Evolutionary conservation across 148 eudicot species (phyloP), one percentile per base, ranked within the genome.

Genomic region (Vaccinium macrocarpon): DNA sequence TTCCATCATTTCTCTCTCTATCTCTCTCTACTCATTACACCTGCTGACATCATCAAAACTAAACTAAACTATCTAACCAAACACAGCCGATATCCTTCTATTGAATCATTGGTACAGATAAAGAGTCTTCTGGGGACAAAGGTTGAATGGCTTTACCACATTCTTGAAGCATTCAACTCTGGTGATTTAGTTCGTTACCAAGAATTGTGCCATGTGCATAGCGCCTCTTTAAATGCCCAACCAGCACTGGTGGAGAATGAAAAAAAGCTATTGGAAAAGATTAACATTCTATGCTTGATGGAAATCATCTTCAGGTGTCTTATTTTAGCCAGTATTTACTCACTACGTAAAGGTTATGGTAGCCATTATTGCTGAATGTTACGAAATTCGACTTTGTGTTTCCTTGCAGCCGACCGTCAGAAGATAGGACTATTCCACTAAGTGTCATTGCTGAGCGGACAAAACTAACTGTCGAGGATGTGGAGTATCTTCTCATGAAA

Each of bases 401-500:
- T 2, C 88, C 15, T 80, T 89, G 89, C 94, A 97, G 99, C 85
- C 99, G 99, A 32, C 93, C 98, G 59, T 89, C 98, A 49, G 98
- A 95, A 82, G 96, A 93, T 80, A 90, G 99, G 80, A 97, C 98
- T 8, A 92, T 97, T 87, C 98, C 98, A 8, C 86, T 97, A 83
- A 90, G 84, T 49, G 83, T 92, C 86, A 97, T 97, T 89, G 97
- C 99, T 10, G 95, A 97, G 85, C 91, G 92, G 78, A 97, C 98
- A 78, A 93, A 82, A 75, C 92, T 95, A 3, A 87, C 94, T 51
- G 88, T 92, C 3, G 99, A 97, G 87, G 98, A 95, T 81, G 99
- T 95, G 82, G 99, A 97, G 86, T 87, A 93, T 89, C 99, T 97
- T 85, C 96, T 97, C 71, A 95, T 97, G 98, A 97, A 97, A 91